phyloP scores from a whole-genome alignment of 83 land plant species.

The Thuja plicata region DNA sequence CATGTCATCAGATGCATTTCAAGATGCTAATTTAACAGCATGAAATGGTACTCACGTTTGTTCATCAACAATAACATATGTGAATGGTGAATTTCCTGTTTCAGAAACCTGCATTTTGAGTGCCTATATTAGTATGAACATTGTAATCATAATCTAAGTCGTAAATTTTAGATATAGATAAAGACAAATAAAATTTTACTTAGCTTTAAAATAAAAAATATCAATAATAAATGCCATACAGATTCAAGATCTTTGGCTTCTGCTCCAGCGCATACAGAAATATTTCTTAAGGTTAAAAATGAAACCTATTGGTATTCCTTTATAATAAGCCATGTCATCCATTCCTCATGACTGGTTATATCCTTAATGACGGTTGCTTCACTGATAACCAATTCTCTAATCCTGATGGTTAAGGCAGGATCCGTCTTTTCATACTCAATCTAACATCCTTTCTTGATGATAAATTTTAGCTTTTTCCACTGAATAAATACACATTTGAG shows the following conservation, averaged over 20 bases:
- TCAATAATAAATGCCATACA: background rate
- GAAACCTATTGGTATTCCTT: background rate
- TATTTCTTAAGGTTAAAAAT: background rate
- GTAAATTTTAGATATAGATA: background rate
- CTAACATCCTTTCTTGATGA: too few species aligned
- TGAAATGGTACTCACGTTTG: conserved; percentile 42
- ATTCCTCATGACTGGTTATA: background rate
- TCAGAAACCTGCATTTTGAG: conserved; percentile 45
- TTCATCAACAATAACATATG: conserved; percentile 67
- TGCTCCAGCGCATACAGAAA: background rate
- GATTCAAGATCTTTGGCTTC: background rate
- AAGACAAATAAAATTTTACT: background rate
- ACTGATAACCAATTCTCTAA: too few species aligned
- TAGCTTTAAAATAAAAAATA: background rate
- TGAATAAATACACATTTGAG: too few species aligned
- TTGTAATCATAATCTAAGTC: background rate
- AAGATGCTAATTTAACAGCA: conserved; percentile 1
- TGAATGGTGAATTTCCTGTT: conserved; percentile 70
- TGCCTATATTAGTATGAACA: conserved; percentile 3
- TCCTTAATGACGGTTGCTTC: too few species aligned
- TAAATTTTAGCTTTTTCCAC: too few species aligned
- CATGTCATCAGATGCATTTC: background rate
- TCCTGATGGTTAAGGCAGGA: too few species aligned
- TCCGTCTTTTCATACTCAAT: too few species aligned
- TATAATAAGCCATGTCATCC: background rate